Base-by-base conservation (phyloP, 352 stramenopile species). In the Pythium pyrilobum region DNA sequence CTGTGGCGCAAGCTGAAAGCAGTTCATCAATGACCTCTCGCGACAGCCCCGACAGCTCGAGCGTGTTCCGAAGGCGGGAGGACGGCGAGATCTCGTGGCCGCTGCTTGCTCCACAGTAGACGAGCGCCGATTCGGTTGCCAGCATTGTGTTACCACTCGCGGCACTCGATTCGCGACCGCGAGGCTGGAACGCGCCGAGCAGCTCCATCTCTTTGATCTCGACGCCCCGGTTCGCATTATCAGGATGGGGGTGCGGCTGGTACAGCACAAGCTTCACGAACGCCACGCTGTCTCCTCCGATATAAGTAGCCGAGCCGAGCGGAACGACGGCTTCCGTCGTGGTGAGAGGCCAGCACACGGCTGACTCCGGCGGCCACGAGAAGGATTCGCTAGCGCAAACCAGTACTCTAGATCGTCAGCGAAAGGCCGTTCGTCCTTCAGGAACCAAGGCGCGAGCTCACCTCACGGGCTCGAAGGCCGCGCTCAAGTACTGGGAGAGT, bases 211-310 rank as follows among this genome's bases (percentile, higher is more conserved):
- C 45, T 29, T 47, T 33, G 6, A 47, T 43, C 20, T 15, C 18
- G 13, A 66, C 60, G 47, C 64, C 34, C 4, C 42, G 15, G 7
- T 21, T n/a, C 5, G 18, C 15, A 16, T 67, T 66, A 4, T 54
- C 27, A 21, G 52, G 51, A 15, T 56, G 41, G 1, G 33, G 9
- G 25, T 57, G 27, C 1, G 45, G 39, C 23, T 20, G 20, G 20
- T 59, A 29, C 16, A 67, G 1, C 6, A 67, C 11, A 0, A 67
- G 29, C 18, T 55, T 59, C 10, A 67, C 39, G 13, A 67, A 67
- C 23, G 8, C 33, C 28, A 15, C 21, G 24, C 12, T 21, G 29
- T 21, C 6, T 20, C 6, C 31, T 49, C 25, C 15, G 2, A 16
- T 29, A 18, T 5, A 3, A 1, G 5, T 42, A 21, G 37, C 2